These are phyloP conservation scores for Pseudozyma tsukubaensis DNA, from an alignment of 1,284 basidiomycete species.

Conservation along the genomic window DNA sequence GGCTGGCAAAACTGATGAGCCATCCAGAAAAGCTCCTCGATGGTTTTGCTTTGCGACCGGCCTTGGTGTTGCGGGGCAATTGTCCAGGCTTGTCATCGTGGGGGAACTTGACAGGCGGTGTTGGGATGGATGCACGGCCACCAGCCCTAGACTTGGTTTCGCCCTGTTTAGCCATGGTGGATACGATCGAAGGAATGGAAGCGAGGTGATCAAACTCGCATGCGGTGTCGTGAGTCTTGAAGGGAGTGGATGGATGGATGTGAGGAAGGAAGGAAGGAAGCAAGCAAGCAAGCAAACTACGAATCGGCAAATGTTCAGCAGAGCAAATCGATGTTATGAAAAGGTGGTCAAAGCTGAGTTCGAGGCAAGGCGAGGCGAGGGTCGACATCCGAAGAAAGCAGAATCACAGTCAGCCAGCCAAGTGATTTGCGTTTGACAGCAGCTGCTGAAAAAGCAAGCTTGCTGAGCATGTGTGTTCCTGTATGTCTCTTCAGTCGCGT, in stretches of 20 bases:
- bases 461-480: neutral
- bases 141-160: conserved; percentile 28
- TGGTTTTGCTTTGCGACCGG: conserved; percentile 6
- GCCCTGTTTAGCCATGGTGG: conserved; percentile 18
- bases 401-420: no score
- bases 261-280: conserved; percentile 8
- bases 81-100: conserved; percentile 19
- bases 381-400: neutral
- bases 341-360: conserved; percentile 35
- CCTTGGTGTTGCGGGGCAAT: conserved; percentile 13
- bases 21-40: conserved; percentile 39
- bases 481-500: neutral
- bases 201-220: conserved; percentile 20
- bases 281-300: neutral
- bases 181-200: neutral
- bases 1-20: conserved; percentile 39
- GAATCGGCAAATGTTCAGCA: neutral
- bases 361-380: neutral
- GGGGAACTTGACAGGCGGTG: conserved; percentile 37
- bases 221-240: neutral
- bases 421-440: no score
- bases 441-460: neutral
- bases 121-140: conserved; percentile 41
- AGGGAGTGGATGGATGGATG: conserved; percentile 6
- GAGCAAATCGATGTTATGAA: neutral